Percentiles rank a stretch among this genome's conserved stretches.
Conservation (phyloP, 257 asterid species). For the Prunella vulgaris region DNA sequence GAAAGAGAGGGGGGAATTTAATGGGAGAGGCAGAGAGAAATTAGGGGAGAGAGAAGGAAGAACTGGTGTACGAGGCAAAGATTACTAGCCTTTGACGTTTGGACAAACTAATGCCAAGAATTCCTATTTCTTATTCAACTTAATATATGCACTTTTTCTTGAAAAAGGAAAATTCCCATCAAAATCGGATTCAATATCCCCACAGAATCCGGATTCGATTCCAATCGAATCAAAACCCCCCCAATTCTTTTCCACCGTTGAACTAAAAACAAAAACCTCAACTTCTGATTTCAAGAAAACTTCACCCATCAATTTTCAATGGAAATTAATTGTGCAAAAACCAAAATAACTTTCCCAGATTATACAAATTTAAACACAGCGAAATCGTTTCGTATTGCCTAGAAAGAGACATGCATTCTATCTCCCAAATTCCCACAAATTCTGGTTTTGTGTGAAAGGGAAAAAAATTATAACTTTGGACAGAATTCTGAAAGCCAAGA, state of each 20-base stretch:
- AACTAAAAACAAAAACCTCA: background rate
- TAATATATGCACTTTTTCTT: background rate
- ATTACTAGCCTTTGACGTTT: slow-evolving; percentile 54
- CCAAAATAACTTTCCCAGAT: slow-evolving; percentile 17
- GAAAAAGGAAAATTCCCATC: slow-evolving; percentile 2
- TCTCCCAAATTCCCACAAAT: slow-evolving; percentile 14
- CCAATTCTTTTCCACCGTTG: background rate
- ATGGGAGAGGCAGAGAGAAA: slow-evolving; percentile 30
- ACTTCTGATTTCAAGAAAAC: background rate
- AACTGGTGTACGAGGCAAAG: slow-evolving; percentile 26
- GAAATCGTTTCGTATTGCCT: slow-evolving; percentile 1
- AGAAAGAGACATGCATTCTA: slow-evolving; percentile 27
- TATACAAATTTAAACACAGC: background rate
- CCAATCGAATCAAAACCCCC: slow-evolving; percentile 31
- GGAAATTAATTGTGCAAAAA: slow-evolving; percentile 8
- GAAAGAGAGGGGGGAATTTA: slow-evolving; percentile 31
- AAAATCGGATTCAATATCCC: slow-evolving; percentile 19
- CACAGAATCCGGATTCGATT: slow-evolving; percentile 32
- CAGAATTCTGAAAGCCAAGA: slow-evolving; percentile 18
- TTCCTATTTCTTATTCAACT: slow-evolving; percentile 29
- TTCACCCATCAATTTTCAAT: slow-evolving; percentile 15
- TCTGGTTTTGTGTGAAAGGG: background rate
- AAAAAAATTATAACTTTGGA: background rate
- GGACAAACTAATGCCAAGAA: slow-evolving; percentile 43
- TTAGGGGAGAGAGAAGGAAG: slow-evolving; percentile 14